phyloP scores from a whole-genome alignment of 2,329 filamentous ascomycete genomes.

The Zymoseptoria brevis region DNA sequence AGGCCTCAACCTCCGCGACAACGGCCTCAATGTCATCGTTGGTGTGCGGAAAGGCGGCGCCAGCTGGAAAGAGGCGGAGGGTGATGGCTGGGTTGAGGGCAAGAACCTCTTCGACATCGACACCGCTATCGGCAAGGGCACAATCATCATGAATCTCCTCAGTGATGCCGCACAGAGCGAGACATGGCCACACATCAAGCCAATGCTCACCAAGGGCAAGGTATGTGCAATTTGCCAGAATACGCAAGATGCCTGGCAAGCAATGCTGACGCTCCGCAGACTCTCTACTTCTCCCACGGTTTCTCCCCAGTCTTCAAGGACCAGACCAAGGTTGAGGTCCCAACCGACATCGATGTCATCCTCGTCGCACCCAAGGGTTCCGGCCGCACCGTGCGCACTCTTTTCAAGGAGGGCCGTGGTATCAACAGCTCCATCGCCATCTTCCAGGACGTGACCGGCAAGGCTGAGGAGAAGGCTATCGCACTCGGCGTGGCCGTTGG shows the following conservation, averaged over 20 bases:
- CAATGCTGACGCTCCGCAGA: constrained; percentile 47
- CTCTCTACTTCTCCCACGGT: constrained; percentile 99
- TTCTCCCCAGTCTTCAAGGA: constrained; percentile 99
- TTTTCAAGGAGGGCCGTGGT: constrained; percentile 98
- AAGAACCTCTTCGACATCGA: constrained; percentile 99
- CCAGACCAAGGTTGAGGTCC: constrained; percentile 96
- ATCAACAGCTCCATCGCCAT: constrained; percentile 99
- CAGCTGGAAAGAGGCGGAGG: constrained; percentile 94
- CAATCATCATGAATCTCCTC: constrained; percentile 98
- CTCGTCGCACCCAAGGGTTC: constrained; percentile 98
- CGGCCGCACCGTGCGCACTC: constrained; percentile 93
- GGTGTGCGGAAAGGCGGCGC: constrained; percentile 97
- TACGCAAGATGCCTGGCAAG: not conserved
- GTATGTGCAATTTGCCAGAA: constrained; percentile 42
- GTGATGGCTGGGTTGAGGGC: constrained; percentile 96
- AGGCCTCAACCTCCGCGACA: constrained; percentile 98
- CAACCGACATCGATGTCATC: constrained; percentile 94
- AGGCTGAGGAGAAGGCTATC: constrained; percentile 96
- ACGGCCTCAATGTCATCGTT: constrained; percentile 97
- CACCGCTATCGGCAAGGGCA: constrained; percentile 86
- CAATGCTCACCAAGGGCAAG: constrained; percentile 97
- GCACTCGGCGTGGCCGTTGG: constrained; percentile 95
- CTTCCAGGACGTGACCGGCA: constrained; percentile 95
- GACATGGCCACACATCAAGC: constrained; percentile 98
- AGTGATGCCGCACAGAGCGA: constrained; percentile 95